Evolutionary conservation across 2,329 filamentous ascomycete species (phyloP), one percentile per base, ranked within the genome.

Genomic region (Colletotrichum sp.): DNA sequence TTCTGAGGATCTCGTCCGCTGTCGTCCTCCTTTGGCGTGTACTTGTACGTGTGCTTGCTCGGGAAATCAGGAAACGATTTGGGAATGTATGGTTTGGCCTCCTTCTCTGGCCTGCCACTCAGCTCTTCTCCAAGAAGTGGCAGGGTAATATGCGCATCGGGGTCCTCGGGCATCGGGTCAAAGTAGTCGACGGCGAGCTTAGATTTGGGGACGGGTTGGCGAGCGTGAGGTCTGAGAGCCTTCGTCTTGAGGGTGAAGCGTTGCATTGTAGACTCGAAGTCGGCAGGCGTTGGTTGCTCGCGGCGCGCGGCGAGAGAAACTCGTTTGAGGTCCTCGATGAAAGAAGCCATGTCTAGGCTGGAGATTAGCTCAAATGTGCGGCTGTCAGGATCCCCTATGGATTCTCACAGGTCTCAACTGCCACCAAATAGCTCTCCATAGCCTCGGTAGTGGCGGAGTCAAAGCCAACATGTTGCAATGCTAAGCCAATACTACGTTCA

Each of bases 31-130:
- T 88, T 87, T 3, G 89, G 89, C 0, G 91, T 93, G 79, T 89
- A 90, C 52, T 88, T 89, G 82, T 93, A 93, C 5, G 91, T 93
- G 79, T 93, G 91, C 61, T 89, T 90, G 80, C 91, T 92, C 1
- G 92, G 92, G 75, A 93, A 93, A 12, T 89, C 86, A 1, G 92
- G 92, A 67, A 93, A 92, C 0, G 87, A 87, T 43, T 84, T 83
- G 0, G 92, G 92, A 13, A 93, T 92, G 81, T 91, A 92, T 28
- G 82, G 71, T 79, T 89, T 90, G 15, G 85, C 82, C 10, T 89
- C 86, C 79, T 92, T 92, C 77, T 93, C 91, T 2, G 84, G 79
- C 72, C 87, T 86, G 48, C 92, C 92, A 73, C 91, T 92, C 3
- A 93, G 84, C 70, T 93, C 91, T 6, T 86, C 82, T 28, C 89